Base-by-base conservation (phyloP, 495 filamentous ascomycete species). In the Annulohypoxylon bovei region DNA sequence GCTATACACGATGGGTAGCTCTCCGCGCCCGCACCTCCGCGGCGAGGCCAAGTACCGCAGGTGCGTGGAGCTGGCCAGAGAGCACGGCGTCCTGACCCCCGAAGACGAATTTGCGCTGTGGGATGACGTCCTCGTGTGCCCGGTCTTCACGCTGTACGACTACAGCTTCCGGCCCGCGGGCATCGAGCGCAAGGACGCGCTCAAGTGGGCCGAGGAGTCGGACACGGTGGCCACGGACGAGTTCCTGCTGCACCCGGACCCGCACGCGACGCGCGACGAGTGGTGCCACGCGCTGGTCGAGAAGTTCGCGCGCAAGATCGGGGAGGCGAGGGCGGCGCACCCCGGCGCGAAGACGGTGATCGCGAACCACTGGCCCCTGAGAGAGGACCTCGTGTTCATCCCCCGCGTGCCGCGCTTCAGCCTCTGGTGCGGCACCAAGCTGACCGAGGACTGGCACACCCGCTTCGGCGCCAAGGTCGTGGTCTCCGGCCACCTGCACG, bases 91-190 rank as follows among this genome's bases (percentile, higher is more conserved):
- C 23, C 67, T 71, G 44, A 79, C 77, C 18, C 77, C 77, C 50
- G 75, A 79, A 52, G 77, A 79, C 65, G 68, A 72, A 7, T 79
- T 71, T 71, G 67, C 72, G 33, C 63, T 61, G 12, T 79, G 77
- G 77, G 71, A 72, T 1, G 71, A 68, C 11, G 73, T 39, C 4
- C 20, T 79, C 32, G 33, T 79, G 54, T 73, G 73, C 6, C 77
- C 73, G 39, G 53, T 76, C 12, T 78, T 78, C 61, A 78, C 77
- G n/a, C 71, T 78, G 12, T 78, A 78, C 64, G 77, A 78, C 60
- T 78, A 78, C 67, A 77, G 75, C 50, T 78, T 78, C 67, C 75
- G 77, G 5, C 77, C 77, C 0, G 62, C 44, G 3, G 46, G 76
- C 16, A 69, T 78, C 16, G 53, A 55, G 5, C 71, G 77, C 62